Percentiles rank a stretch among this genome's conserved stretches.
These are phyloP conservation scores for Cydonia oblonga DNA, from an alignment of 331 rosid species.

Conservation along the genomic window DNA sequence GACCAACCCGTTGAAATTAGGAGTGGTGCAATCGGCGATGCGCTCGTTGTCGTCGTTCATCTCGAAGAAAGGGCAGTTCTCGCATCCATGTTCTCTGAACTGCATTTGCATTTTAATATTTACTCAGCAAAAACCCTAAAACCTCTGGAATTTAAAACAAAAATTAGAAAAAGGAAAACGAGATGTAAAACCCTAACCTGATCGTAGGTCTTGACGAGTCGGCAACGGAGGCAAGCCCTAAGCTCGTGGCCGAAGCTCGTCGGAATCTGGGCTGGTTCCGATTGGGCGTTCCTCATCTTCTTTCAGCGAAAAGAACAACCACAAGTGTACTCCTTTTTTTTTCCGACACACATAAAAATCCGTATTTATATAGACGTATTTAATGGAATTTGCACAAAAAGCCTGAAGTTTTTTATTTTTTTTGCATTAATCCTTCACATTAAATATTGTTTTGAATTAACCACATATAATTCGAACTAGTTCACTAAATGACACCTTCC, in stretches of 20 bases:
- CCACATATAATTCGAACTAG: not conserved
- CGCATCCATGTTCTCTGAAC: slow-evolving; percentile 90
- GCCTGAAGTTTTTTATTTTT: not conserved
- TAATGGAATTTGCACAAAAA: not conserved
- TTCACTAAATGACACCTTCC: not conserved
- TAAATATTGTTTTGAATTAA: too few relatives aligned
- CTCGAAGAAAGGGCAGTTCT: slow-evolving; percentile 87
- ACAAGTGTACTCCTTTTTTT: not conserved
- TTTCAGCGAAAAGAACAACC: not conserved
- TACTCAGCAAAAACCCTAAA: not conserved
- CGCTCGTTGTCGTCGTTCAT: slow-evolving; percentile 91
- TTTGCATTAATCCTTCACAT: not conserved
- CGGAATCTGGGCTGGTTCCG: slow-evolving; percentile 72
- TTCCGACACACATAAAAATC: too few relatives aligned
- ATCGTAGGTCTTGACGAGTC: slow-evolving; percentile 94
- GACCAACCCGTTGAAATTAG: slow-evolving; percentile 82
- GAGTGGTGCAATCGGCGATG: slow-evolving; percentile 81
- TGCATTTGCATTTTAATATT: slow-evolving; percentile 7
- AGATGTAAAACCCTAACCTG: slow-evolving; percentile 17
- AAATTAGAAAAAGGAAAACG: not conserved
- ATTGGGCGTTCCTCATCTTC: slow-evolving; percentile 31
- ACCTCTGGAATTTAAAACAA: not conserved
- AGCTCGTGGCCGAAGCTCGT: slow-evolving; percentile 87
- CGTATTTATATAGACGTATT: too few relatives aligned
- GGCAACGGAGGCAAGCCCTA: slow-evolving; percentile 95